Evolutionary conservation across 805 yeast genomes (phyloP).

Genomic region (Starmerella khaoyaiensis): DNA sequence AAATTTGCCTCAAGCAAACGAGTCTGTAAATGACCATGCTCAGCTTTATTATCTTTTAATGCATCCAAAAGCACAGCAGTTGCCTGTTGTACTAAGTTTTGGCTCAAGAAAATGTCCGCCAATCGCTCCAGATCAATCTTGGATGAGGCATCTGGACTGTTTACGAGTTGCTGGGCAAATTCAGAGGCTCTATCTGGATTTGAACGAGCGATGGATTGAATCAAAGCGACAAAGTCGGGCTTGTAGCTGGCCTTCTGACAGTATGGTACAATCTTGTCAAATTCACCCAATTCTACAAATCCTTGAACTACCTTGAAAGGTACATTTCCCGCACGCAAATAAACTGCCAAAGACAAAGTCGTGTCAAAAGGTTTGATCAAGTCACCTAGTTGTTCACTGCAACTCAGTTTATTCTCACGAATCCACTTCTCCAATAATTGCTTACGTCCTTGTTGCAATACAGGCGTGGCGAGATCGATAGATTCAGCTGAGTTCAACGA

Average conservation of each 20-base stretch:
- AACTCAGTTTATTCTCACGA: conserved; percentile 83
- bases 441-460: conserved; percentile 86
- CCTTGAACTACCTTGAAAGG: conserved; percentile 84
- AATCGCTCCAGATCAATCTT: conserved; percentile 69
- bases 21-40: conserved; percentile 93
- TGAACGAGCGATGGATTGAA: conserved; percentile 79
- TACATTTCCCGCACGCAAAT: conserved; percentile 57
- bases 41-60: conserved; percentile 80
- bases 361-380: conserved; percentile 79
- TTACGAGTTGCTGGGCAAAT: conserved; percentile 78
- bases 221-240: conserved; percentile 80
- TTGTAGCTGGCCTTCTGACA: conserved; percentile 76
- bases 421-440: conserved; percentile 93
- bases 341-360: conserved; percentile 79
- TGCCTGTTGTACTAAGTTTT: conserved; percentile 91
- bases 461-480: conserved; percentile 88
- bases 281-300: conserved; percentile 90
- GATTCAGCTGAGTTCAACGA: conserved; percentile 86
- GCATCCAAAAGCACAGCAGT: conserved; percentile 95
- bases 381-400: conserved; percentile 96
- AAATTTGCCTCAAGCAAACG: conserved; percentile 84
- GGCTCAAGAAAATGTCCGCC: conserved; percentile 89
- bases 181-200: conserved; percentile 98
- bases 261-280: conserved; percentile 88
- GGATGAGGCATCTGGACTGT: conserved; percentile 36